Conservation (phyloP, 2,329 filamentous ascomycete species). For the Chrysoporthe puriensis region DNA sequence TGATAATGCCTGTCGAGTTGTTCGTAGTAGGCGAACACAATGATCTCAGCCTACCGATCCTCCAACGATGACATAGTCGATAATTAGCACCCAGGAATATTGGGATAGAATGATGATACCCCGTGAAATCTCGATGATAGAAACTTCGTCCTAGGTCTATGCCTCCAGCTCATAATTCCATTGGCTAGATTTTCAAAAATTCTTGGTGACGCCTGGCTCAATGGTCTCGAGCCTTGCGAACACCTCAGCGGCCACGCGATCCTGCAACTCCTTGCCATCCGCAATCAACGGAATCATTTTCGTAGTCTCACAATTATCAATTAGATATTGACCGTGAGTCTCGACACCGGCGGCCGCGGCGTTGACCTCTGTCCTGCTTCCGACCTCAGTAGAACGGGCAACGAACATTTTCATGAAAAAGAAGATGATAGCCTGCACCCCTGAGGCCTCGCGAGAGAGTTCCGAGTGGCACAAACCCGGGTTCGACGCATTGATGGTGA, state of each 20-base stretch:
- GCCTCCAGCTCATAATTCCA: not conserved
- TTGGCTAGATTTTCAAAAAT: not conserved
- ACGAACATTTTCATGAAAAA: constrained; percentile 33
- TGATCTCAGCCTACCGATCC: no score
- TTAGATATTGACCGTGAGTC: constrained; percentile 38
- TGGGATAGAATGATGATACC: no score
- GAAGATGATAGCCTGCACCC: not conserved
- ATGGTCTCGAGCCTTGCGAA: constrained; percentile 6
- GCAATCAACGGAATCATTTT: constrained; percentile 18
- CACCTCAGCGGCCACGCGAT: constrained; percentile 7
- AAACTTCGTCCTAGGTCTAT: not conserved
- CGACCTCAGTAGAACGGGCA: constrained; percentile 51
- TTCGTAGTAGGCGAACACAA: no score
- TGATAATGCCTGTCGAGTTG: no score
- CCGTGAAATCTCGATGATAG: not conserved
- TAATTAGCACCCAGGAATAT: no score
- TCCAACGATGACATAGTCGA: no score
- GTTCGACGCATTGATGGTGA: constrained; percentile 40
- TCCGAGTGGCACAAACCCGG: constrained; percentile 38
- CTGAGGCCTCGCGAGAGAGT: constrained; percentile 8
- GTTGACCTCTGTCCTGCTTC: constrained; percentile 40
- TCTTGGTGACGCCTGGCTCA: constrained; percentile 9
- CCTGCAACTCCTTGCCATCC: not conserved
- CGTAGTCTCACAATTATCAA: constrained; percentile 38
- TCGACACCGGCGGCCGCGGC: constrained; percentile 38